These are phyloP conservation scores for Tremella mesenterica DNA, from an alignment of 768 basidiomycete genomes.

Conservation along the genomic window DNA sequence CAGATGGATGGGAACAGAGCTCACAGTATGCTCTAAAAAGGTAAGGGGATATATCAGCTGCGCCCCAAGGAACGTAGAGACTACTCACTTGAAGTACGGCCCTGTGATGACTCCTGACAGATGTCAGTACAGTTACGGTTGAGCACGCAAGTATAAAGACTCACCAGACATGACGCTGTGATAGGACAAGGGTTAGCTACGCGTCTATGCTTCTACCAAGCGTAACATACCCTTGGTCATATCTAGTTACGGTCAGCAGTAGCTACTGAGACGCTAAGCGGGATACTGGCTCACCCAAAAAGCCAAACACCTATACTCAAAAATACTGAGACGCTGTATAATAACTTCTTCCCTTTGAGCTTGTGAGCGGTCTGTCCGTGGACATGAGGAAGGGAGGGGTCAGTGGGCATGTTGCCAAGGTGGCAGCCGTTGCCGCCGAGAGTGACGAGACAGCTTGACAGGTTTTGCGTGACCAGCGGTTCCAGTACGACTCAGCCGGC, in stretches of 20 bases:
- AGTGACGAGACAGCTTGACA: too few relatives aligned
- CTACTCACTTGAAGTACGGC: conserved; percentile 40
- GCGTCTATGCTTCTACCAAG: neutral
- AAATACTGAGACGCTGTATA: conserved; percentile 41
- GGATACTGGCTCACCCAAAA: conserved; percentile 35
- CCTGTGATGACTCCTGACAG: conserved; percentile 66
- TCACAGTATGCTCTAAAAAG: conserved; percentile 63
- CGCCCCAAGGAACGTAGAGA: neutral
- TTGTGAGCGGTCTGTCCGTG: conserved; percentile 29
- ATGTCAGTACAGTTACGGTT: neutral
- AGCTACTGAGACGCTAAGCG: neutral
- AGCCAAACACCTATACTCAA: conserved; percentile 44
- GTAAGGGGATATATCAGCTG: conserved; percentile 46
- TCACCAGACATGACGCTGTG: conserved; percentile 41
- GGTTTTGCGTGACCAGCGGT: too few relatives aligned
- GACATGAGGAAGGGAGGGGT: conserved; percentile 31
- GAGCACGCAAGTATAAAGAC: conserved; percentile 43
- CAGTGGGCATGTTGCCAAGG: conserved; percentile 26
- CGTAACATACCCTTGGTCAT: conserved; percentile 38
- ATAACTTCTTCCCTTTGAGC: conserved; percentile 33
- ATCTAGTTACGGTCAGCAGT: conserved; percentile 13
- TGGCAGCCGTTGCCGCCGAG: too few relatives aligned
- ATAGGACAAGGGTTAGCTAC: neutral
- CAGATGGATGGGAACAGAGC: conserved; percentile 1
- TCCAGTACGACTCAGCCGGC: too few relatives aligned